Evolutionary conservation across 108 stramenopile genomes (phyloP), one percentile per base, ranked within the genome.

Genomic region (Cyclostephanos tholiformis): DNA sequence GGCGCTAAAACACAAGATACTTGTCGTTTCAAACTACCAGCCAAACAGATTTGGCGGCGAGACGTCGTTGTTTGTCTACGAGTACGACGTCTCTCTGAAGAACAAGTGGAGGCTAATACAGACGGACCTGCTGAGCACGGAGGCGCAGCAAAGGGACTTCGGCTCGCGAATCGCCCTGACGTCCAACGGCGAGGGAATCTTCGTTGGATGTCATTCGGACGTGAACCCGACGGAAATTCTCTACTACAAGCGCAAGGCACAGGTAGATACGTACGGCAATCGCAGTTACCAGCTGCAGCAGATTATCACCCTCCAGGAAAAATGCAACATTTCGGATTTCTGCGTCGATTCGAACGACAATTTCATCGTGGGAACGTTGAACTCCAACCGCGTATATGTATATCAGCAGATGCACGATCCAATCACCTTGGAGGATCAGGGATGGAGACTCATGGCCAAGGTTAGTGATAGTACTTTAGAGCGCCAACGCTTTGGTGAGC

Each of bases 161-260:
- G 77, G 77, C 26, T 78, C 77, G 25, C 53, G 46, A n/a, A 43
- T 78, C 20, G 77, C 77, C 6, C 41, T 78, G 69, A 71, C 77
- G 2, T 49, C 50, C 30, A 58, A 71, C 26, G 70, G 77, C 16
- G 65, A 68, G 11, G 70, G 77, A 1, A 59, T 78, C 23, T 66
- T 78, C 59, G 64, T 78, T 10, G 77, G 77, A 50, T 78, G 77
- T 38, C 63, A 78, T 36, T 63, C 77, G 43, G 70, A 78, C 20
- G 69, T 78, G 38, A 71, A 51, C 52, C 77, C 77, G 0, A 78
- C 77, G 19, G 77, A 78, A 32, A 58, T 78, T 11, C 56, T 78
- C 29, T 78, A 67, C 35, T 78, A 63, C 77, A 32, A 61, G 64
- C 53, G 63, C 38, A 27, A 64, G 70, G 7, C 57, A 12, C n/a